Base-by-base conservation (phyloP, 768 basidiomycete species). In the Clitopilus hobsonii region DNA sequence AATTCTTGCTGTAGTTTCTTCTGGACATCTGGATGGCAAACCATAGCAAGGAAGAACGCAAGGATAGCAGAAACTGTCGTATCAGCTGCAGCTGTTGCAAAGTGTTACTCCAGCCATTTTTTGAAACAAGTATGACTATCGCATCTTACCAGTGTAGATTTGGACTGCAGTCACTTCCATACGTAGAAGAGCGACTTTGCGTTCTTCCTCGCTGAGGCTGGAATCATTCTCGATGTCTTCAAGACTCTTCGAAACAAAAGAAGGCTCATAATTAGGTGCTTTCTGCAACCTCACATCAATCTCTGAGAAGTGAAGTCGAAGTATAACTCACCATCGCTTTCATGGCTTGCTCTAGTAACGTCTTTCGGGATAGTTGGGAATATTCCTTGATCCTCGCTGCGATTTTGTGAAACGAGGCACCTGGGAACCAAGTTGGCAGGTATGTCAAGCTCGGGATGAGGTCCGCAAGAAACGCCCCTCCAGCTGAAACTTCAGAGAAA, bases 1-100 rank as follows among this genome's bases (percentile, higher is more conserved):
- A 76, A 60, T 53, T 75, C 69, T 3, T 41, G 57, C 47, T 74
- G 73, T 2, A 70, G 71, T 45, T 61, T 69, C 38, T 59, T 60
- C 7, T 70, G 61, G 6, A 67, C 64, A 3, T 71, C 64, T 1
- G 69, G 72, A 48, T 67, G 54, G 13, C 65, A 54, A 1, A 68
- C 56, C 54, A 74, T 68, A 2, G 61, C 65, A 3, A 72, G 53
- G 29, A 75, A 64, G 55, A 72, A 73, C 0, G 61, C 64, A 14
- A 57, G 55, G 11, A 72, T 57, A 0, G 63, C 59, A n/a, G 67
- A 60, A 10, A 69, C 62, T 10, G 32, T 36, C 13, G 32, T 36
- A n/a, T 36, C 32, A 10, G 13, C 32, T 4, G 13, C 32, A 11
- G 32, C 32, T 36, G n/a, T 36, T 18, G n/a, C 18, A n/a, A n/a